phyloP scores from a whole-genome alignment of 345 rosid species.

The Rubroshorea leprosula region DNA sequence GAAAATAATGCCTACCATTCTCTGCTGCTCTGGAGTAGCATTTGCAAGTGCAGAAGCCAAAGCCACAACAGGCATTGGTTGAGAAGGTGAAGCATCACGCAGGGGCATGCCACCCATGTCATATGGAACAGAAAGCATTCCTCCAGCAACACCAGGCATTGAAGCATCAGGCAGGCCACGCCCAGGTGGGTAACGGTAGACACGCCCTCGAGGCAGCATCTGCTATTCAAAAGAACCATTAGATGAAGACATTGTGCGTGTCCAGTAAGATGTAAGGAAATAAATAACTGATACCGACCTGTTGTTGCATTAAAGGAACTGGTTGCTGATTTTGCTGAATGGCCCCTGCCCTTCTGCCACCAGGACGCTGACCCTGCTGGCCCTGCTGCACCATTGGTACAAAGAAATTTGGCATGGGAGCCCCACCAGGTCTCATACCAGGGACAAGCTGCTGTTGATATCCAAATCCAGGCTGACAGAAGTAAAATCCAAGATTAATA shows the following conservation, averaged over 20 bases:
- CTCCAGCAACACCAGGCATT: slow-evolving; percentile 62
- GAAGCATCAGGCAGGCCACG: slow-evolving; percentile 72
- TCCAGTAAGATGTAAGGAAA: not conserved
- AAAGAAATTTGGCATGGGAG: slow-evolving; percentile 11
- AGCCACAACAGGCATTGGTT: slow-evolving; percentile 48
- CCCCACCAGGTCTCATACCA: slow-evolving; percentile 91
- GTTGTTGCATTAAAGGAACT: slow-evolving; percentile 74
- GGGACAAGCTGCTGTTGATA: slow-evolving; percentile 94
- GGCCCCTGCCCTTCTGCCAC: slow-evolving; percentile 62
- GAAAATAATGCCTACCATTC: slow-evolving; percentile 74
- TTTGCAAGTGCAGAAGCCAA: slow-evolving; percentile 71
- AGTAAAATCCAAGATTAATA: no score
- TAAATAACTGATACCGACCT: slow-evolving; percentile 30
- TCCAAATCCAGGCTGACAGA: slow-evolving; percentile 86
- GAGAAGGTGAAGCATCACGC: slow-evolving; percentile 52
- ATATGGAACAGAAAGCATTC: slow-evolving; percentile 68
- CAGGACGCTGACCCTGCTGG: slow-evolving; percentile 84
- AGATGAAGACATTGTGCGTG: not conserved
- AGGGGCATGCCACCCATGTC: slow-evolving; percentile 58
- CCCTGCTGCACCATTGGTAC: slow-evolving; percentile 92
- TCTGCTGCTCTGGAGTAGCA: slow-evolving; percentile 62
- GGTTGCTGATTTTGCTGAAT: slow-evolving; percentile 52
- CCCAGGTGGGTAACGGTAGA: slow-evolving; percentile 69
- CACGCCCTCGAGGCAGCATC: slow-evolving; percentile 84
- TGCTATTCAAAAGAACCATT: slow-evolving; percentile 7